Percentiles rank a stretch among this genome's conserved stretches.
These are phyloP conservation scores for Dioscorea zingiberensis DNA, from an alignment of 106 monocot genomes.

Conservation along the genomic window DNA sequence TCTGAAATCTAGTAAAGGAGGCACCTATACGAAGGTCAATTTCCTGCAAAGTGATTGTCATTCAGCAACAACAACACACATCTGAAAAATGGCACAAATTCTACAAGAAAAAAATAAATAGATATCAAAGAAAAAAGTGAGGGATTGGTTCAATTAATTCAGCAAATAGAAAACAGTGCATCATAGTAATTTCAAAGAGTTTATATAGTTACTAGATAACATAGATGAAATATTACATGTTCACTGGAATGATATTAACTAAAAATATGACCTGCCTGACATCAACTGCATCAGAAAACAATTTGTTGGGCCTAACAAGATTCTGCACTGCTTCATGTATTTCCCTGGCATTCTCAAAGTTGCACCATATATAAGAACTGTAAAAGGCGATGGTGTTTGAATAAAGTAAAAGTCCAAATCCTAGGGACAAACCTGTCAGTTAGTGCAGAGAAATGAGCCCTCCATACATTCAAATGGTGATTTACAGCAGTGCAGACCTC, in stretches of 20 bases:
- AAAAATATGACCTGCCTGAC: conserved; percentile 74
- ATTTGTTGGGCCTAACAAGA: conserved; percentile 85
- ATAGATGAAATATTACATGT: too few species aligned
- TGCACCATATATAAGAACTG: too few species aligned
- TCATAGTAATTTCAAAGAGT: too few species aligned
- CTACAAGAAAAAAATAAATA: too few species aligned
- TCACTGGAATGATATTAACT: neutral
- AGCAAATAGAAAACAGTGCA: too few species aligned
- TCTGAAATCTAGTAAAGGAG: conserved; percentile 97
- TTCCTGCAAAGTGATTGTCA: conserved; percentile 46
- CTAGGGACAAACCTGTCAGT: conserved; percentile 58
- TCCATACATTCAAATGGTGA: conserved; percentile 64
- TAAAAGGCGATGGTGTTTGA: too few species aligned
- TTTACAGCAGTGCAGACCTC: conserved; percentile 82
- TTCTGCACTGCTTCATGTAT: conserved; percentile 84
- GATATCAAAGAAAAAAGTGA: too few species aligned
- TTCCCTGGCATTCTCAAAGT: conserved; percentile 49
- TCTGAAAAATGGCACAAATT: too few species aligned
- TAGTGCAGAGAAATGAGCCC: conserved; percentile 94
- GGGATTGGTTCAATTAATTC: too few species aligned
- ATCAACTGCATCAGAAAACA: conserved; percentile 94
- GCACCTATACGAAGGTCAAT: conserved; percentile 97
- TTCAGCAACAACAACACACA: too few species aligned
- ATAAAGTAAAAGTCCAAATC: too few species aligned
- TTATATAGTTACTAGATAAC: too few species aligned